Percentiles rank a stretch among this genome's conserved stretches.
phyloP scores from a whole-genome alignment of 116 monocot genomes.

The Posidonia oceanica region DNA sequence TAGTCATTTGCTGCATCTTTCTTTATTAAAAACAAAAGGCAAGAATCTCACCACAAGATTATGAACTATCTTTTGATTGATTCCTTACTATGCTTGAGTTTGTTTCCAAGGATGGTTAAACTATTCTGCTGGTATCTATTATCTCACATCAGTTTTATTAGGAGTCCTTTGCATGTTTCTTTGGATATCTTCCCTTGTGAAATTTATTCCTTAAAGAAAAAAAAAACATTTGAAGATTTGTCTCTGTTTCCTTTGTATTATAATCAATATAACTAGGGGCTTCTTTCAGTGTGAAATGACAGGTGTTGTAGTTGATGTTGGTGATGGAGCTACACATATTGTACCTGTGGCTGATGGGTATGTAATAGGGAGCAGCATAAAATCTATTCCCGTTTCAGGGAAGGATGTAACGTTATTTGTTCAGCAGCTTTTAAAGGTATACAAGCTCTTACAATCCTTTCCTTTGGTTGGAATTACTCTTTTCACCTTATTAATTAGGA shows the following conservation, averaged over 20 bases:
- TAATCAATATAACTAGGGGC: slow-evolving; percentile 3
- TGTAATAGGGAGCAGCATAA: slow-evolving; percentile 96
- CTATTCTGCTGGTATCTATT: too few relatives aligned
- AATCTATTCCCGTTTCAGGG: slow-evolving; percentile 88
- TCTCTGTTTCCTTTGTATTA: neutral
- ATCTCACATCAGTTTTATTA: too few relatives aligned
- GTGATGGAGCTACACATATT: slow-evolving; percentile 95
- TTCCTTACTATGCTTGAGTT: too few relatives aligned
- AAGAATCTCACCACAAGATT: too few relatives aligned
- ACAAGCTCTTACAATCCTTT: neutral
- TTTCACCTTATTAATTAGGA: too few relatives aligned
- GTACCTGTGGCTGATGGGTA: slow-evolving; percentile 99
- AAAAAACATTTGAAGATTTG: neutral
- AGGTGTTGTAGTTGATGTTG: slow-evolving; percentile 93
- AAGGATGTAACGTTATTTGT: slow-evolving; percentile 93
- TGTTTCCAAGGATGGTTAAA: too few relatives aligned
- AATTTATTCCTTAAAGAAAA: too few relatives aligned
- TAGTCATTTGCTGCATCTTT: neutral
- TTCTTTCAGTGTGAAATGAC: slow-evolving; percentile 97
- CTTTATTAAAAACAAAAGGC: too few relatives aligned
- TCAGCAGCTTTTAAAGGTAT: slow-evolving; percentile 82
- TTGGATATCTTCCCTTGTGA: too few relatives aligned
- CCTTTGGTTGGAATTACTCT: too few relatives aligned
- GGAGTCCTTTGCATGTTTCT: too few relatives aligned
- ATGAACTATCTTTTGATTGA: too few relatives aligned